Evolutionary conservation across 1,284 basidiomycete genomes (phyloP), one percentile per base, ranked within the genome.

Genomic region (Exobasidium rhododendri): DNA sequence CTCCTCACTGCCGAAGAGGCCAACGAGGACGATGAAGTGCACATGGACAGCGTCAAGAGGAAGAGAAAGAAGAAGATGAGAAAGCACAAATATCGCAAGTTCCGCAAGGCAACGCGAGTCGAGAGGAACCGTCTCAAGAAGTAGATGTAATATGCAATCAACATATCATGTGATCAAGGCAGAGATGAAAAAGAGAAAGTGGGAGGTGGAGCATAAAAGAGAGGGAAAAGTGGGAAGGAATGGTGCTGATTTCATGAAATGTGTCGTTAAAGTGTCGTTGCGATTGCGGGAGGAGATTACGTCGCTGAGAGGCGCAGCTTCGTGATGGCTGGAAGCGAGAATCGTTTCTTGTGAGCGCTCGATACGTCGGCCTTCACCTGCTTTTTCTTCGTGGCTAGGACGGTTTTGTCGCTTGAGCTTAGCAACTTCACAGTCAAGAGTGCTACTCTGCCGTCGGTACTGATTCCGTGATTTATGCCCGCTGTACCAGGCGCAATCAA

Each of bases 401-500:
- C 10, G 13, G 57, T 26, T 40, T 59, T 59, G 20, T 61, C 56
- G 14, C 52, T 22, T 28, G 13, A 14, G 29, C 32, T 32, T 28
- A 62, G 0, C 31, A 74, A 51, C 22, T 49, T 68, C 22, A 74
- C 67, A 3, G 68, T 71, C 30, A 75, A 40, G 30, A 75, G 59
- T 22, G 72, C 73, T 2, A 68, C 69, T 58, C 68, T 56, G 1
- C 73, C 73, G 50, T 75, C 73, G 52, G 73, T 65, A 22, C 68
- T 61, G 49, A 75, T 69, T 49, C 82, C 80, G 59, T 85, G 84
- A 66, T 83, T 83, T 46, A 83, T 82, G 71, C 85, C 85, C 24
- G 70, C 61, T 44, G 82, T 76, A 22, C 87, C 87, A 17, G 83
- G 68, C 22, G 83, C 73, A 62, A 88, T 82, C 22, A 87, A 80